Conservation (phyloP, 306 rosid species). For the Malus domestica region DNA sequence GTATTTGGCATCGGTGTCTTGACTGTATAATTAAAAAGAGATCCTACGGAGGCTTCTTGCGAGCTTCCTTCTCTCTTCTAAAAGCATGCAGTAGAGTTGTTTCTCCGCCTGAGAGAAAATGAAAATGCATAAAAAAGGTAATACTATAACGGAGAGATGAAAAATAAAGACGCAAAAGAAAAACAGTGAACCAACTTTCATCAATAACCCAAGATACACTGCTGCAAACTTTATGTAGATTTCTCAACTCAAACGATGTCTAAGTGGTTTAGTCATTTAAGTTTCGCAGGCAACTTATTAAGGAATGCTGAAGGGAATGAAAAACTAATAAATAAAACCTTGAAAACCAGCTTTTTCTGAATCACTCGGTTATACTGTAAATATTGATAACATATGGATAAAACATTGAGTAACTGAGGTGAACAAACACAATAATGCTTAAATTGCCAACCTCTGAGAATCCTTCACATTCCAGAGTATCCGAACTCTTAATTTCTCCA, state of each 20-base stretch:
- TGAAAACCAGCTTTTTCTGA: neutral
- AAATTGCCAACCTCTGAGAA: conserved; percentile 62
- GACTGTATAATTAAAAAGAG: conserved; percentile 4
- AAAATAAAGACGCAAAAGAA: no score
- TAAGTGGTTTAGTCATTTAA: neutral
- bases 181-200: neutral
- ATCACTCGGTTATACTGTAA: neutral
- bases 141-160: neutral
- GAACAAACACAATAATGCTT: conserved; percentile 6
- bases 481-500: conserved; percentile 41
- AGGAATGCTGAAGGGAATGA: neutral
- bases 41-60: conserved; percentile 64
- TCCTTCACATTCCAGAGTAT: conserved; percentile 47
- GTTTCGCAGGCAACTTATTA: neutral
- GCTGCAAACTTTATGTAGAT: neutral
- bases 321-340: neutral
- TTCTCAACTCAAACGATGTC: neutral
- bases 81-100: conserved; percentile 58
- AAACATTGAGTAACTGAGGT: neutral
- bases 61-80: conserved; percentile 80
- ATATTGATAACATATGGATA: neutral
- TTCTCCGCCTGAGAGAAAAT: conserved; percentile 48
- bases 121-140: conserved; percentile 2
- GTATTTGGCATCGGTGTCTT: conserved; percentile 1
- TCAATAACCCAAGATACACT: neutral